phyloP scores from a whole-genome alignment of 2,329 filamentous ascomycete species.

The Allantophomopsis cytisporea region DNA sequence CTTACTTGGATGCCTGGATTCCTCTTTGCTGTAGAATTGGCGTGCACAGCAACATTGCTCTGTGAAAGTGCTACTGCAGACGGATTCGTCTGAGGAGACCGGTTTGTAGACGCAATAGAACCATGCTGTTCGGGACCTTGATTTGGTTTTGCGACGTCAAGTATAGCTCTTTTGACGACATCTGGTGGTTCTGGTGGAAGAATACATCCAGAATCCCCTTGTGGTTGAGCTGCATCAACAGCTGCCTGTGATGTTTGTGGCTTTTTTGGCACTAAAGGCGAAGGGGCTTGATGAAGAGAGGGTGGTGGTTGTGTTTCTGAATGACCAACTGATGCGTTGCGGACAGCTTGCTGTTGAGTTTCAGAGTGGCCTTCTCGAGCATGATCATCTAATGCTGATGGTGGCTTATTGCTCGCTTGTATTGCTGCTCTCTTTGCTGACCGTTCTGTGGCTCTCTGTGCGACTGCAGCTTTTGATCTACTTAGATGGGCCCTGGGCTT shows the following conservation, averaged over 20 bases:
- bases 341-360: too few species aligned
- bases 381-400: too few species aligned
- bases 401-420: too few species aligned
- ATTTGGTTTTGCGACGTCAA: too few species aligned
- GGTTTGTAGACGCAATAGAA: background rate
- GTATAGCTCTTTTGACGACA: background rate
- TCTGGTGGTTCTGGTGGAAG: background rate
- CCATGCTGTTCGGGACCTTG: background rate
- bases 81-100: background rate
- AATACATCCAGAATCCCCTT: too few species aligned
- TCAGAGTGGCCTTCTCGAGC: too few species aligned
- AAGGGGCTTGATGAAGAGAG: too few species aligned
- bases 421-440: background rate
- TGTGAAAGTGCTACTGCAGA: background rate
- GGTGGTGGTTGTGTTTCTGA: too few species aligned
- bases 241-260: background rate
- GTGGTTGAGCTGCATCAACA: background rate
- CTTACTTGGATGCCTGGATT: background rate
- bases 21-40: background rate
- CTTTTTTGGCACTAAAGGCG: background rate
- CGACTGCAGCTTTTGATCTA: conserved; percentile 1
- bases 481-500: background rate
- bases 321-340: too few species aligned
- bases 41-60: background rate
- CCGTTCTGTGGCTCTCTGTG: background rate